Conservation (phyloP, 1,284 basidiomycete species). For the Fistulinella cinereoalba region DNA sequence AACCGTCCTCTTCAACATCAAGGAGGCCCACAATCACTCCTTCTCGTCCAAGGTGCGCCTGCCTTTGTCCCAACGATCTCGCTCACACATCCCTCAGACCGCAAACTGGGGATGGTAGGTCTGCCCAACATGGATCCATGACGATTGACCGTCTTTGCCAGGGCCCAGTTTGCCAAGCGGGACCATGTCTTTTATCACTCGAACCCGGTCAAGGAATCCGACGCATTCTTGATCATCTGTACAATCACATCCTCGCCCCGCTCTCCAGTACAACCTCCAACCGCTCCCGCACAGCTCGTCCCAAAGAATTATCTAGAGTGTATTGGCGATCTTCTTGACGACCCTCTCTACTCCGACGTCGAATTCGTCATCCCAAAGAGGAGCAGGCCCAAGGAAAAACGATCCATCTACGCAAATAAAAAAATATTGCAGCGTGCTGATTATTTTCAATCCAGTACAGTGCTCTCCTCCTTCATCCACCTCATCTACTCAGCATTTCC, state of each 20-base stretch:
- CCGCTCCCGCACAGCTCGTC: conserved; percentile 50
- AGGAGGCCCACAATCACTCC: conserved; percentile 82
- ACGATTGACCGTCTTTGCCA: no score
- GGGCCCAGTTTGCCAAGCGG: conserved; percentile 78
- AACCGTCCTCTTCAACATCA: conserved; percentile 54
- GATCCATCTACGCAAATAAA: conserved; percentile 63
- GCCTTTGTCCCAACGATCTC: not conserved
- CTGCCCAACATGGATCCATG: no score
- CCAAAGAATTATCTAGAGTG: conserved; percentile 64
- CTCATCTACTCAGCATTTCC: conserved; percentile 1
- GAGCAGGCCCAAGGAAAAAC: conserved; percentile 37
- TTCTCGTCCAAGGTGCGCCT: conserved; percentile 69
- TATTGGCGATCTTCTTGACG: conserved; percentile 73
- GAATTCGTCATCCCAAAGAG: conserved; percentile 70
- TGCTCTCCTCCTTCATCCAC: not conserved
- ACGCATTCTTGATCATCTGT: conserved; percentile 76
- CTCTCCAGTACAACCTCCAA: conserved; percentile 46
- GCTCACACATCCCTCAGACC: conserved; percentile 44
- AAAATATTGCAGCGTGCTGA: conserved; percentile 68
- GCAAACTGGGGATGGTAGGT: conserved; percentile 88
- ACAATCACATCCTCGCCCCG: conserved; percentile 71
- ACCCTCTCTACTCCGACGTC: conserved; percentile 79
- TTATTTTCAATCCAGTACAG: conserved; percentile 69
- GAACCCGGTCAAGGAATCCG: conserved; percentile 50
- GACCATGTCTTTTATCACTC: conserved; percentile 70